These are phyloP conservation scores for Botrytis elliptica DNA, from an alignment of 2,329 filamentous ascomycete species.

Conservation along the genomic window DNA sequence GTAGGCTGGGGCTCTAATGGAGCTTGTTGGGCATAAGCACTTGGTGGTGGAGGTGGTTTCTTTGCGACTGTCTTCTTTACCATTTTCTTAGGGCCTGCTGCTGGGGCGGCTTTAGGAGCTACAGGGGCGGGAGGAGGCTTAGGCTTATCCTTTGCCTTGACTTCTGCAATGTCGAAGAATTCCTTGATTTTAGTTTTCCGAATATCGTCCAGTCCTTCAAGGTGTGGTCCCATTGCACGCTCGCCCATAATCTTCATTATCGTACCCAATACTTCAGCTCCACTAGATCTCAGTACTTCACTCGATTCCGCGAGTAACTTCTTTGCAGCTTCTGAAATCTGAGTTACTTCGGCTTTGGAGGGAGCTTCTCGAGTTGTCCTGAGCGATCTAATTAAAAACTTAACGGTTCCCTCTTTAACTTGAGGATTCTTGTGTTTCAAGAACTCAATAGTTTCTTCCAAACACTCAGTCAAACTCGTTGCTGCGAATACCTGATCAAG, in stretches of 20 bases:
- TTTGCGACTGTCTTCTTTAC: constrained; percentile 45
- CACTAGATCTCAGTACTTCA: constrained; percentile 80
- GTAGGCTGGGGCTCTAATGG: constrained; percentile 59
- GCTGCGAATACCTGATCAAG: constrained; percentile 68
- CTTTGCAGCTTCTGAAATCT: constrained; percentile 83
- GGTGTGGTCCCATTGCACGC: constrained; percentile 86
- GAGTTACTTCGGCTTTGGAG: constrained; percentile 75
- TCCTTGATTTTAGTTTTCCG: constrained; percentile 95
- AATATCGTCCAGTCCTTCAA: constrained; percentile 93
- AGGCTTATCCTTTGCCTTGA: constrained; percentile 88
- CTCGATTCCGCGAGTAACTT: constrained; percentile 89
- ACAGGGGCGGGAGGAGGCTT: constrained; percentile 72
- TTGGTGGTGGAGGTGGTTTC: constrained; percentile 47
- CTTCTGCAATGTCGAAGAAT: constrained; percentile 76
- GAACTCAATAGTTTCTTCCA: constrained; percentile 87
- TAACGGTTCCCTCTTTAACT: constrained; percentile 92
- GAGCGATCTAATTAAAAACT: constrained; percentile 86
- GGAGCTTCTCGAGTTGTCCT: constrained; percentile 82
- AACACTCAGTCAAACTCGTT: constrained; percentile 75
- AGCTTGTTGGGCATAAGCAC: constrained; percentile 49
- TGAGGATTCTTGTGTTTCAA: constrained; percentile 95
- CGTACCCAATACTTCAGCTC: constrained; percentile 88
- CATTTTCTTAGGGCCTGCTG: constrained; percentile 47
- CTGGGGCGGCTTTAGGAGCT: constrained; percentile 51
- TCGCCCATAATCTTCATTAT: constrained; percentile 99